phyloP scores from a whole-genome alignment of 2,329 filamentous ascomycete species.

The Hypomyces perniciosus region DNA sequence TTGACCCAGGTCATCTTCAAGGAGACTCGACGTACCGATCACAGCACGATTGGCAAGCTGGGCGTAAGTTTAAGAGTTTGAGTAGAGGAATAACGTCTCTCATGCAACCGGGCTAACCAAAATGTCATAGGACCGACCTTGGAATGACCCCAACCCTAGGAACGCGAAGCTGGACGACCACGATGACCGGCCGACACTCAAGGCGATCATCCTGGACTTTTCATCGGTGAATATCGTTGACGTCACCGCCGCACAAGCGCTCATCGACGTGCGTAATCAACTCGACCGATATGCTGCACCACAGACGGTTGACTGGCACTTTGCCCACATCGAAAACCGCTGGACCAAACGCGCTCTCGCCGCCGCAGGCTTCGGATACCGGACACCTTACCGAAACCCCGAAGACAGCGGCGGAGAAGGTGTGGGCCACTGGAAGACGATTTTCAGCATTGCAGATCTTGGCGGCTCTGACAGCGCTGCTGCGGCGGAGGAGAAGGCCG shows the following conservation, averaged over 20 bases:
- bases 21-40: constrained; percentile 40
- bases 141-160: constrained; percentile 48
- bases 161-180: constrained; percentile 24
- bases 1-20: constrained; percentile 41
- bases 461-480: constrained; percentile 62
- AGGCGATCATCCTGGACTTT: constrained; percentile 52
- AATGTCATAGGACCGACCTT: constrained; percentile 41
- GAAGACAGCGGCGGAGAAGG: constrained; percentile 17
- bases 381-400: constrained; percentile 23
- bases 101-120: constrained; percentile 10
- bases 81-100: no score
- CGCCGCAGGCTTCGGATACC: constrained; percentile 47
- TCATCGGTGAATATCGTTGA: constrained; percentile 50
- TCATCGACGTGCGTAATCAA: constrained; percentile 49
- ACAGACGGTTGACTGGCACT: constrained; percentile 42
- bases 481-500: constrained; percentile 54
- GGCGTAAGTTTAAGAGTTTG: neutral
- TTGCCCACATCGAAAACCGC: constrained; percentile 47
- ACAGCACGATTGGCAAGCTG: constrained; percentile 36
- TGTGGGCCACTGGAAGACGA: constrained; percentile 54
- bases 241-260: constrained; percentile 47
- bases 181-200: constrained; percentile 43
- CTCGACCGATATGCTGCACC: constrained; percentile 46
- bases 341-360: constrained; percentile 53
- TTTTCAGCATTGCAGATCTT: constrained; percentile 88